Evolutionary conservation across 1,139 yeast genomes (phyloP).

Genomic region (Hemisphaericaspora xylofermentans): DNA sequence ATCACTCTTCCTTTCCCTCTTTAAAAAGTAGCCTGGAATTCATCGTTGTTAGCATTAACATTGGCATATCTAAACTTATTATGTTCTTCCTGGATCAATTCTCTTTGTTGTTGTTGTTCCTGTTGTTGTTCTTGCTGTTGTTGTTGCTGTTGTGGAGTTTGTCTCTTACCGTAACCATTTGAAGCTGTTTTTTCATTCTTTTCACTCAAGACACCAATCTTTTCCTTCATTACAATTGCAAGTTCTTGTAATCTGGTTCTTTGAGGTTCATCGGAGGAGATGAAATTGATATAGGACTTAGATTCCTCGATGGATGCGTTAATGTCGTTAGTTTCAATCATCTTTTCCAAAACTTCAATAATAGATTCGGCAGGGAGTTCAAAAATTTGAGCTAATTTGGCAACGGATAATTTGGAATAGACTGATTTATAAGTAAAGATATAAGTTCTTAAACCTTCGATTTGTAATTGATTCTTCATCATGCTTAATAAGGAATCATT

Average conservation of each 20-base stretch:
- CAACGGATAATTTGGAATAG: slow-evolving; percentile 73
- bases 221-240: slow-evolving; percentile 85
- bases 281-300: slow-evolving; percentile 55
- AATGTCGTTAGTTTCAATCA: slow-evolving; percentile 77
- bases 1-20: background rate
- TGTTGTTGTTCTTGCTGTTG: slow-evolving; percentile 33
- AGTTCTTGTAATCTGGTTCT: slow-evolving; percentile 85
- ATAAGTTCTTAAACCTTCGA: slow-evolving; percentile 88
- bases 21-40: slow-evolving; percentile 39
- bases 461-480: slow-evolving; percentile 76
- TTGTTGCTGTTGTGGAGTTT: slow-evolving; percentile 34
- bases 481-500: slow-evolving; percentile 62
- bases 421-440: slow-evolving; percentile 79
- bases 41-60: slow-evolving; percentile 48
- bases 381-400: slow-evolving; percentile 64
- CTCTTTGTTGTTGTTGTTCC: slow-evolving; percentile 30
- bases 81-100: slow-evolving; percentile 33
- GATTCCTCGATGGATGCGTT: slow-evolving; percentile 60
- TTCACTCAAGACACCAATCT: slow-evolving; percentile 76
- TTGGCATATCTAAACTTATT: slow-evolving; percentile 48
- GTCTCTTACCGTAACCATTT: slow-evolving; percentile 61
- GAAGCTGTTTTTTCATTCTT: slow-evolving; percentile 83
- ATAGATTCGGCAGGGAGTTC: slow-evolving; percentile 59
- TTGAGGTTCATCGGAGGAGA: slow-evolving; percentile 75
- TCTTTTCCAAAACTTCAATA: slow-evolving; percentile 62